phyloP scores from a whole-genome alignment of 169 alveolate genomes.

The Eimeria praecox region DNA sequence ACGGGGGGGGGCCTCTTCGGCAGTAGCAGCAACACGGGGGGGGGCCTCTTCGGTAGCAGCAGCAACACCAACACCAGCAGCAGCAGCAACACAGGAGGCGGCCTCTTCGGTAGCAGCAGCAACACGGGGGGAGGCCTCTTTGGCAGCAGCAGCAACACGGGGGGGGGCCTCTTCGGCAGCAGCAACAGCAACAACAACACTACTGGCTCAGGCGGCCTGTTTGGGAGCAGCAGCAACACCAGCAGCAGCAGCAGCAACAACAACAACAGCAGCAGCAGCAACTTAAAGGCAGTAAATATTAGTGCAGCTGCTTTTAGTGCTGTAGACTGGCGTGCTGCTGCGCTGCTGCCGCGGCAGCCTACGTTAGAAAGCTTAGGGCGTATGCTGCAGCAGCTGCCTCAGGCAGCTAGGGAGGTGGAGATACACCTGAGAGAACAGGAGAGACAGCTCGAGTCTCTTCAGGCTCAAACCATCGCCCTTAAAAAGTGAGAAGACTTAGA shows the following conservation, averaged over 20 bases:
- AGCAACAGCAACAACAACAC: neutral
- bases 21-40: neutral
- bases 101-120: constrained; percentile 43
- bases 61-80: neutral
- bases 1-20: constrained; percentile 31
- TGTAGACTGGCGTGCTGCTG: constrained; percentile 68
- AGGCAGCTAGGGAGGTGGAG: constrained; percentile 58
- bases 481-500: constrained; percentile 60
- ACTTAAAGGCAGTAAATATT: neutral
- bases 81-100: constrained; percentile 26
- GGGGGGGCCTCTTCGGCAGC: neutral
- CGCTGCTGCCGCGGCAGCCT: constrained; percentile 64
- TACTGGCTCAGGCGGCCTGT: constrained; percentile 38
- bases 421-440: constrained; percentile 62
- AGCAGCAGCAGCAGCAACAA: neutral
- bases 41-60: constrained; percentile 47
- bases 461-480: constrained; percentile 26
- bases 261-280: constrained; percentile 16
- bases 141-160: constrained; percentile 30
- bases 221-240: constrained; percentile 20
- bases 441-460: constrained; percentile 52
- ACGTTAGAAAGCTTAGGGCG: constrained; percentile 58
- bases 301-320: constrained; percentile 4
- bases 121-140: constrained; percentile 8
- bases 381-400: constrained; percentile 59